Evolutionary conservation across 2,329 filamentous ascomycete genomes (phyloP).

Genomic region (Clonostachys rosea): DNA sequence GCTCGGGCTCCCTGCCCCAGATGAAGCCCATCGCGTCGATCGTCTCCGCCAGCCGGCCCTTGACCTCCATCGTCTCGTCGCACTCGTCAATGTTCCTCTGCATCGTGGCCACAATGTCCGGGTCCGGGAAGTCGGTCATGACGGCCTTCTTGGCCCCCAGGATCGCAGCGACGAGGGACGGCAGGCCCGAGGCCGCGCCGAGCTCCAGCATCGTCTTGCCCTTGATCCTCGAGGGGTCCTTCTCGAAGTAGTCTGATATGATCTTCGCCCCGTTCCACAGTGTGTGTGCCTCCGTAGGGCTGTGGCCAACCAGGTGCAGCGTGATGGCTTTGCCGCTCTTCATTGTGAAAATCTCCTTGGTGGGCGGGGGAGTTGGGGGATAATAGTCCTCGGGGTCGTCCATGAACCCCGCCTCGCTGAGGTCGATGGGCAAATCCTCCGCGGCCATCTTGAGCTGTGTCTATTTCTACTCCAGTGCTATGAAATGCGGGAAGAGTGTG

Average conservation of each 20-base stretch:
- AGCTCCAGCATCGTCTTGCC: constrained; percentile 77
- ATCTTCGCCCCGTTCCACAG: constrained; percentile 88
- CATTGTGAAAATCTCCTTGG: constrained; percentile 67
- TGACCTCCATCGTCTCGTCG: constrained; percentile 25
- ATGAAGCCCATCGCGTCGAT: constrained; percentile 69
- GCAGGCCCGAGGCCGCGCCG: constrained; percentile 82
- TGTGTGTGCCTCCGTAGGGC: constrained; percentile 83
- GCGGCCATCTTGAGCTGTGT: too few species aligned
- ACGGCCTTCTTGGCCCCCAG: constrained; percentile 68
- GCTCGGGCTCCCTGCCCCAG: constrained; percentile 67
- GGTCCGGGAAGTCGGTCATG: constrained; percentile 85
- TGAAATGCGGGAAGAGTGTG: too few species aligned
- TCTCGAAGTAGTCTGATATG: constrained; percentile 74
- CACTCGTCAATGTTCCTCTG: constrained; percentile 66
- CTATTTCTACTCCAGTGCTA: too few species aligned
- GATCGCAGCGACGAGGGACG: constrained; percentile 71
- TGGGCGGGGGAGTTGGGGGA: constrained; percentile 70
- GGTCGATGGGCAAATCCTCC: constrained; percentile 15
- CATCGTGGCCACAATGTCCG: constrained; percentile 77
- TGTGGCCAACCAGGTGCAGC: constrained; percentile 80
- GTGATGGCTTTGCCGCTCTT: constrained; percentile 59
- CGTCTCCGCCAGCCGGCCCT: constrained; percentile 18
- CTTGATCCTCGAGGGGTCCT: constrained; percentile 56
- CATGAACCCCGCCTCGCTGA: constrained; percentile 55
- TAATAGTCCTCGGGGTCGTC: constrained; percentile 79